phyloP scores from a whole-genome alignment of 805 yeast species.

The Wickerhamiella bombiphila region DNA sequence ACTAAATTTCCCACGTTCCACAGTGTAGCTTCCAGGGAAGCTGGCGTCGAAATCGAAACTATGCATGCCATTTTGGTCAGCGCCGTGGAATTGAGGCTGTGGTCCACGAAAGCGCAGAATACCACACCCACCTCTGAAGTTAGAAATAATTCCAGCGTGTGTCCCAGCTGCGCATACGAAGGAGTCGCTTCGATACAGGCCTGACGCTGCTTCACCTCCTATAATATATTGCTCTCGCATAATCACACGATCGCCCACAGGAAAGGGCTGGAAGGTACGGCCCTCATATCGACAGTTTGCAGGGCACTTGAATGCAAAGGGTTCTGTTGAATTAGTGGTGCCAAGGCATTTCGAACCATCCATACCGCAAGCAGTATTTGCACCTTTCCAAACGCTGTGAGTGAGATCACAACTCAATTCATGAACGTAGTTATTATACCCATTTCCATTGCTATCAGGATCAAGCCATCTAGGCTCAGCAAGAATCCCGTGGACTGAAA shows the following conservation, averaged over 20 bases:
- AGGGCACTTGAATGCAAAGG: constrained; percentile 60
- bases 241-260: constrained; percentile 54
- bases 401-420: constrained; percentile 15
- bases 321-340: constrained; percentile 21
- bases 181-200: constrained; percentile 65
- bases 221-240: constrained; percentile 60
- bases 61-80: constrained; percentile 40
- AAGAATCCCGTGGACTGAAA: constrained; percentile 16
- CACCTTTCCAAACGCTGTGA: constrained; percentile 50
- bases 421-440: background rate
- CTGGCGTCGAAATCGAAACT: constrained; percentile 47
- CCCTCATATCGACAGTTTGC: constrained; percentile 73
- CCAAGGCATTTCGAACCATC: constrained; percentile 48
- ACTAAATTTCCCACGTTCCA: constrained; percentile 27
- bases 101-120: constrained; percentile 42
- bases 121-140: constrained; percentile 68
- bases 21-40: constrained; percentile 60
- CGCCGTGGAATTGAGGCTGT: constrained; percentile 33
- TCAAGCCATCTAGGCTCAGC: constrained; percentile 11
- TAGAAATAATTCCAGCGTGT: constrained; percentile 68
- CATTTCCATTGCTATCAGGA: too few species aligned
- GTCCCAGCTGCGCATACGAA: constrained; percentile 81
- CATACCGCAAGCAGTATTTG: constrained; percentile 61
- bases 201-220: constrained; percentile 39
- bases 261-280: constrained; percentile 57